Evolutionary conservation across 345 rosid species (phyloP).

Genomic region (Combretum micranthum): DNA sequence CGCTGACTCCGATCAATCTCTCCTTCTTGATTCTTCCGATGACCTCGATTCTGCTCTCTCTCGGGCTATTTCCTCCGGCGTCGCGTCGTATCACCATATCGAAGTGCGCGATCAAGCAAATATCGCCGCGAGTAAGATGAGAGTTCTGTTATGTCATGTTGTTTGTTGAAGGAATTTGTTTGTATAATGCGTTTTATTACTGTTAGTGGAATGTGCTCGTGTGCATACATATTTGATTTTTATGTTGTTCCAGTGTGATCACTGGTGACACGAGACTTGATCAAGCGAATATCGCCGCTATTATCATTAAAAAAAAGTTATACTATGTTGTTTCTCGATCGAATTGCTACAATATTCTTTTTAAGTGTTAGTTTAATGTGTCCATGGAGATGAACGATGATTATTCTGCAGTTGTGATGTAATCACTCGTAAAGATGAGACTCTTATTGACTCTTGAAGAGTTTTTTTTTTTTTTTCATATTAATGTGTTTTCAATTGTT

Average conservation of each 20-base stretch:
- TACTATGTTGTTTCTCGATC: too few relatives aligned
- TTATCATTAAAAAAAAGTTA: too few relatives aligned
- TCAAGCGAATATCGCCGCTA: too few relatives aligned
- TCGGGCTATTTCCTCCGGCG: constrained; percentile 56
- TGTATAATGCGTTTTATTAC: not conserved
- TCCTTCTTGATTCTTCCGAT: constrained; percentile 35
- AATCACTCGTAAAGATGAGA: too few relatives aligned
- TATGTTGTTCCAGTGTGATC: not conserved
- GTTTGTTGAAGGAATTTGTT: constrained; percentile 2
- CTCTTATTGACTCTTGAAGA: too few relatives aligned
- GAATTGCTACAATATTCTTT: too few relatives aligned
- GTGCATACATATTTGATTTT: not conserved
- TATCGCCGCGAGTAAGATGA: constrained; percentile 43
- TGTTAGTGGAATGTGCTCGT: not conserved
- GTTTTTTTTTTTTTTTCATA: too few relatives aligned
- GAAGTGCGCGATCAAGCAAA: constrained; percentile 59
- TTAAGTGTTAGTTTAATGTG: too few relatives aligned
- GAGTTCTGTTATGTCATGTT: constrained; percentile 4
- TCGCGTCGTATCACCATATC: constrained; percentile 56
- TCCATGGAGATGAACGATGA: too few relatives aligned
- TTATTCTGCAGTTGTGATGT: too few relatives aligned
- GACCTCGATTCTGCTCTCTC: constrained; percentile 48
- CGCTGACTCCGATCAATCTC: constrained; percentile 56
- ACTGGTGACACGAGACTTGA: too few relatives aligned
- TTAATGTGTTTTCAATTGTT: too few relatives aligned